Percentiles rank a stretch among this genome's conserved stretches.
phyloP scores from a whole-genome alignment of 495 filamentous ascomycete genomes.

The Melanomma pulvis-pyrius region DNA sequence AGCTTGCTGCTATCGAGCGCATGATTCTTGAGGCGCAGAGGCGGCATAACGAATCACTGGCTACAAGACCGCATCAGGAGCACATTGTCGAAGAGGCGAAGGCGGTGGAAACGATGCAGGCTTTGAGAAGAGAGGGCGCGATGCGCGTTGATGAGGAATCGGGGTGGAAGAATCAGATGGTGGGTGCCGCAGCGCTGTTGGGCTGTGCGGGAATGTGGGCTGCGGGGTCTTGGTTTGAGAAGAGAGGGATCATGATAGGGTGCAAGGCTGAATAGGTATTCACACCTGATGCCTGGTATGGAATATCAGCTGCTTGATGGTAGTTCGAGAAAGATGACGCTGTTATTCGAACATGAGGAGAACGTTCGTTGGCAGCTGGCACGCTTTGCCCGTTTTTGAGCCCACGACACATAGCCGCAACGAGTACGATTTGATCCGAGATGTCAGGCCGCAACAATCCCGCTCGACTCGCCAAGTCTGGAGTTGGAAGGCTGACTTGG shows the following conservation, averaged over 20 bases:
- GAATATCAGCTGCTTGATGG: too few relatives aligned
- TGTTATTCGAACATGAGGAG: too few relatives aligned
- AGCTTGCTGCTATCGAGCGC: conserved; percentile 32
- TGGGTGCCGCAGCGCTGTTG: conserved; percentile 65
- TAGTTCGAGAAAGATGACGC: too few relatives aligned
- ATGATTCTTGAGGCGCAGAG: conserved; percentile 38
- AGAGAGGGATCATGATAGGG: not conserved
- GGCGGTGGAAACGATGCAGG: conserved; percentile 35
- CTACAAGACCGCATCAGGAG: conserved; percentile 43
- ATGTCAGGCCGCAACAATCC: too few relatives aligned
- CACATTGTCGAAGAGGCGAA: conserved; percentile 41
- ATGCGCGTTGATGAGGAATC: conserved; percentile 67
- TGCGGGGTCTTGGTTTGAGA: conserved; percentile 54
- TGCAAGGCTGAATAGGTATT: not conserved
- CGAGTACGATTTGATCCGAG: too few relatives aligned
- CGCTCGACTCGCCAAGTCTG: too few relatives aligned
- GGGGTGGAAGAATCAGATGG: conserved; percentile 70
- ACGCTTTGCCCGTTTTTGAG: too few relatives aligned
- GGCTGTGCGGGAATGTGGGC: conserved; percentile 71
- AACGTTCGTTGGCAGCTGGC: too few relatives aligned
- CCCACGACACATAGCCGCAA: too few relatives aligned
- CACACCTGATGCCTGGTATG: too few relatives aligned
- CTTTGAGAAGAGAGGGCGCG: conserved; percentile 53
- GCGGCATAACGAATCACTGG: conserved; percentile 36
- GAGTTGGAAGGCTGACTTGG: too few relatives aligned